Evolutionary conservation across 345 rosid species (phyloP).

Genomic region (Salix koriyanagi): DNA sequence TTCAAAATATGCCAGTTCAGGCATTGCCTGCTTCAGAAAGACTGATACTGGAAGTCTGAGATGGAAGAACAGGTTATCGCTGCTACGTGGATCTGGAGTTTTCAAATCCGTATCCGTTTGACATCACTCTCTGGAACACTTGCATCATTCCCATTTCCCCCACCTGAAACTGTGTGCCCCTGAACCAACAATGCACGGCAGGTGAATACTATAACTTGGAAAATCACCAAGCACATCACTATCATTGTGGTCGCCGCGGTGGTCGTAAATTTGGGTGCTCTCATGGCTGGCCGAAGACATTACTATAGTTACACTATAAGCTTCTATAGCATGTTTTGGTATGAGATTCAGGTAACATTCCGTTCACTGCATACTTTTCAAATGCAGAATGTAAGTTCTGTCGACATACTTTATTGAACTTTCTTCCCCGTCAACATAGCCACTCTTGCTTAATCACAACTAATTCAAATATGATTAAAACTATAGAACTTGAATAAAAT

Average conservation of each 20-base stretch:
- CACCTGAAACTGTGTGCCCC: slow-evolving; percentile 38
- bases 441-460: background rate
- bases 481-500: background rate
- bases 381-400: background rate
- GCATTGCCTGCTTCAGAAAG: background rate
- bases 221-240: background rate
- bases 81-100: background rate
- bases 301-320: background rate
- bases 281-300: background rate
- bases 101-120: slow-evolving; percentile 54
- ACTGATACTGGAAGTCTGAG: background rate
- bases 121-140: slow-evolving; percentile 74
- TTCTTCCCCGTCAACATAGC: background rate
- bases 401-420: background rate
- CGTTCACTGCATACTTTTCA: background rate
- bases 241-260: background rate
- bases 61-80: background rate
- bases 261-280: background rate
- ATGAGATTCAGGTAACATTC: background rate
- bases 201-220: background rate
- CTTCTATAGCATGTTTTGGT: background rate
- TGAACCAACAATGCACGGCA: slow-evolving; percentile 22
- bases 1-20: background rate
- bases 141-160: slow-evolving; percentile 52
- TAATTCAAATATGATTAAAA: background rate